Percentiles rank a stretch among this genome's conserved stretches.
These are phyloP conservation scores for Aspergillus fijiensis DNA, from an alignment of 2,329 filamentous ascomycete species.

Conservation along the genomic window DNA sequence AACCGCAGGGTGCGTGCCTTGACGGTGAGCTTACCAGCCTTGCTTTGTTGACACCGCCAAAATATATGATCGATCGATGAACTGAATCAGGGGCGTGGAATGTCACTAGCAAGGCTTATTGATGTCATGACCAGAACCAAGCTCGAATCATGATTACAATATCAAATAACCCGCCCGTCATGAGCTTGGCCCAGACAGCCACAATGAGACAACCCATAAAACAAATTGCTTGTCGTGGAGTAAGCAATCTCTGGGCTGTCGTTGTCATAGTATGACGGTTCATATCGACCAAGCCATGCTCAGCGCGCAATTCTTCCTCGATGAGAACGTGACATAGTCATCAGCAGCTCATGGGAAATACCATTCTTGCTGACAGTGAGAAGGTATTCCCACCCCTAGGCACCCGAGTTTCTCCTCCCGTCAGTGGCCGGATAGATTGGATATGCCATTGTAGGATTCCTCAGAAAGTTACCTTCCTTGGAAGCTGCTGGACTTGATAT, in stretches of 20 bases:
- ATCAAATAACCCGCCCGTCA: neutral
- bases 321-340: neutral
- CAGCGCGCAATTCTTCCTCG: neutral
- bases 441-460: neutral
- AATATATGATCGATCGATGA: neutral
- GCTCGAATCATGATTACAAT: neutral
- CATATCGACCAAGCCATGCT: neutral
- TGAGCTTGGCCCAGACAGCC: neutral
- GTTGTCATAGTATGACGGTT: neutral
- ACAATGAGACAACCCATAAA: neutral
- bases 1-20: neutral
- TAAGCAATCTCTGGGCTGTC: neutral
- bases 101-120: neutral
- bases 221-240: neutral
- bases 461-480: neutral
- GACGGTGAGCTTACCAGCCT: neutral
- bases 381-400: neutral
- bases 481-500: neutral
- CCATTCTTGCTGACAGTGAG: neutral
- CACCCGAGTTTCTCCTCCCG: neutral
- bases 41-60: neutral
- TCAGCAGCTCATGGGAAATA: neutral
- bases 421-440: neutral
- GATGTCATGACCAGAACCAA: neutral
- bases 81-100: neutral